Evolutionary conservation across 2,329 filamentous ascomycete genomes (phyloP).

Genomic region (Fusarium duplospermum): DNA sequence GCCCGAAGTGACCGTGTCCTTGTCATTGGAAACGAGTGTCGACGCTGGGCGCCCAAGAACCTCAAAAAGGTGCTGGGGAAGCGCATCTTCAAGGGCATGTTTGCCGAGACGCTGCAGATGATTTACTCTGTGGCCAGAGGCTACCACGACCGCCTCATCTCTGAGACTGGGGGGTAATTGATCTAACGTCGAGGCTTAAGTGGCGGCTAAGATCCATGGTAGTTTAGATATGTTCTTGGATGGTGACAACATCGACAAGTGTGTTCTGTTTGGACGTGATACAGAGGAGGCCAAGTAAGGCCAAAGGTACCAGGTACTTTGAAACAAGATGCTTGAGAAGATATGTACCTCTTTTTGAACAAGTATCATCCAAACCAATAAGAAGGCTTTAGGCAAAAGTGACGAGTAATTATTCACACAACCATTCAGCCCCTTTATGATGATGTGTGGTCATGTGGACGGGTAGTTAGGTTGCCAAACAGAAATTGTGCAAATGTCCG

Average conservation of each 20-base stretch:
- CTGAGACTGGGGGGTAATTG: neutral
- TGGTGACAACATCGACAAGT: neutral
- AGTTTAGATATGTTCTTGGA: neutral
- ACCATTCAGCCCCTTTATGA: neutral
- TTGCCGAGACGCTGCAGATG: neutral
- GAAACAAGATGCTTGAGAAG: neutral
- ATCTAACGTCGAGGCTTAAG: neutral
- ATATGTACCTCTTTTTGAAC: neutral
- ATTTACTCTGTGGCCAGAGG: neutral
- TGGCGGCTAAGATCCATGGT: neutral
- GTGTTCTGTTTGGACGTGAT: neutral
- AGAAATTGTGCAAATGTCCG: neutral
- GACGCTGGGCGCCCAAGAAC: neutral
- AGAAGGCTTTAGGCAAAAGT: neutral
- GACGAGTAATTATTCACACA: neutral
- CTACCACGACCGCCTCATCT: neutral
- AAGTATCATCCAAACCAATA: neutral
- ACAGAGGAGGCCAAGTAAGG: neutral
- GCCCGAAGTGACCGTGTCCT: neutral
- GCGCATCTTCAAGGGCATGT: neutral
- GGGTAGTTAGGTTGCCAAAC: neutral
- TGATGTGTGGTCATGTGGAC: neutral
- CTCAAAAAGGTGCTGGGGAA: slow-evolving; percentile 1
- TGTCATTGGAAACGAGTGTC: neutral
- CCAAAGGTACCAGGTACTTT: neutral